Evolutionary conservation across 176 grass and related monocot species (phyloP), one percentile per base, ranked within the genome.

Genomic region (Lolium multiflorum): DNA sequence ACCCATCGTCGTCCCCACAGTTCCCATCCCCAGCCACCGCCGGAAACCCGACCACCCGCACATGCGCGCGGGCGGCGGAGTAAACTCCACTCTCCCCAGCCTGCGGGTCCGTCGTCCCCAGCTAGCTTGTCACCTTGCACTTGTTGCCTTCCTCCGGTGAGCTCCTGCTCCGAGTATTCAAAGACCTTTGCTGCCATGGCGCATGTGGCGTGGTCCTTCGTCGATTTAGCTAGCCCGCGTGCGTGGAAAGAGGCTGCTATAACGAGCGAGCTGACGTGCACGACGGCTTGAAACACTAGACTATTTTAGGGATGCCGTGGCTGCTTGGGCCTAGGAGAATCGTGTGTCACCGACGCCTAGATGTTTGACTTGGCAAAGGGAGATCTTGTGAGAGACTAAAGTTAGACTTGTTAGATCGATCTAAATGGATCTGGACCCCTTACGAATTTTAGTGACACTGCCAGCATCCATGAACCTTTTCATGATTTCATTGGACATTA

Each of bases 91-190:
- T 44, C 62, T 61, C 63, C n/a, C 49, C n/a, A 0, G 26, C 41
- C 41, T 43, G 41, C 41, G 41, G 41, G 41, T 43, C 41, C 41
- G 41, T 43, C 41, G 41, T 43, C 41, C 41, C 48, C 15, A 47
- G 71, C 13, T 26, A 26, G 3, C 46, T 87, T 81, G 67, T 81
- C 85, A 64, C 66, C 56, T 81, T 86, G 65, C 76, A 9, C 18
- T 39, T 81, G 85, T 81, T 73, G 50, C 67, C 17, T 74, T 81
- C 43, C 63, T 28, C 84, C 47, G 71, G 21, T 26, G 71, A 26
- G 20, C 63, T 46, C 52, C 62, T 85, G 60, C 67, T 86, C 51
- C 38, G 63, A 61, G 77, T 50, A 78, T 78, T 81, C 71, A 81
- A 80, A 69, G 78, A 81, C 67, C 46, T 24, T 24, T 81, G 55